phyloP scores from a whole-genome alignment of 257 asterid genomes.

The Gynochthodes officinalis region DNA sequence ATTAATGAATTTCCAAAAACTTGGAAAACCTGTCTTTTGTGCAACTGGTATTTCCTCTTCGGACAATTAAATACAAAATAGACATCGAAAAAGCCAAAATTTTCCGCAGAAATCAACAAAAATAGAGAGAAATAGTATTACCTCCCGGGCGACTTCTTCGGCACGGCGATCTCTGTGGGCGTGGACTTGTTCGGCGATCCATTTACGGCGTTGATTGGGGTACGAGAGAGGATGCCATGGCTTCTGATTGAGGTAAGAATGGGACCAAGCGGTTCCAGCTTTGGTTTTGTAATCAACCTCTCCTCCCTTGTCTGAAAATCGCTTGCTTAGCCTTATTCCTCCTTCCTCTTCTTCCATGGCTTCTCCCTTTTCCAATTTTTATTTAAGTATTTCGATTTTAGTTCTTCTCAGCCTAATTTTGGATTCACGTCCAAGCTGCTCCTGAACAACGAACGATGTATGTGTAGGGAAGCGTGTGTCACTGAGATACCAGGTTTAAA shows the following conservation, averaged over 20 bases:
- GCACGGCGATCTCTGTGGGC: constrained; percentile 71
- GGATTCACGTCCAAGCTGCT: too few species aligned
- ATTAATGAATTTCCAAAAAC: not conserved
- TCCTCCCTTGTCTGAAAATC: constrained; percentile 59
- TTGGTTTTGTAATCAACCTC: constrained; percentile 90
- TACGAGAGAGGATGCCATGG: constrained; percentile 99
- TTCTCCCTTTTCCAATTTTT: not conserved
- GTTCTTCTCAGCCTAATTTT: too few species aligned
- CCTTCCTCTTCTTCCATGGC: constrained; percentile 66
- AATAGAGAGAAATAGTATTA: constrained; percentile 1
- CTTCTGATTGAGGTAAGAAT: constrained; percentile 86
- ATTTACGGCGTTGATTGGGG: constrained; percentile 98
- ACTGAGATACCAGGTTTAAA: too few species aligned
- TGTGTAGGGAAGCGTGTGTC: too few species aligned
- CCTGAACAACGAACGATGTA: too few species aligned
- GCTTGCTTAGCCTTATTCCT: constrained; percentile 54
- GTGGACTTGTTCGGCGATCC: constrained; percentile 98
- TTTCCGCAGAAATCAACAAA: not conserved
- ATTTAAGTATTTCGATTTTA: too few species aligned
- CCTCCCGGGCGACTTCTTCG: constrained; percentile 92
- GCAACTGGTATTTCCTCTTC: not conserved
- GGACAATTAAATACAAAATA: too few species aligned
- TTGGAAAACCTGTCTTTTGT: not conserved
- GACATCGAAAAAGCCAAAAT: not conserved
- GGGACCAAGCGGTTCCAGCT: constrained; percentile 99